Percentiles rank a stretch among this genome's conserved stretches.
Conservation (phyloP, 2,329 filamentous ascomycete species). For the Alternaria triticina region DNA sequence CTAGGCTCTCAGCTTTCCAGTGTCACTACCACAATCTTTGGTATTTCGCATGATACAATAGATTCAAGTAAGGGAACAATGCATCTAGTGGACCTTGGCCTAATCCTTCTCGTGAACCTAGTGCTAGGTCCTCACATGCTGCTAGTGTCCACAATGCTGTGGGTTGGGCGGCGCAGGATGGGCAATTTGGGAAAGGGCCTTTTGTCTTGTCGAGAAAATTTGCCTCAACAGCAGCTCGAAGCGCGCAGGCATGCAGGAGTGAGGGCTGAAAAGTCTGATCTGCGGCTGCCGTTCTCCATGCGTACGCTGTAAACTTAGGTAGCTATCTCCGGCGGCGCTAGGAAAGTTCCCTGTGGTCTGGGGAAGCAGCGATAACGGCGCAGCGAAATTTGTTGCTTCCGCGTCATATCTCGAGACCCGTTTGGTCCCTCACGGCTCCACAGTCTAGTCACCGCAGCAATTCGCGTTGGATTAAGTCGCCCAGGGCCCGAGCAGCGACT, state of each 20-base stretch:
- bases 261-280: neutral
- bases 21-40: neutral
- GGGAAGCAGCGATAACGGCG: constrained; percentile 19
- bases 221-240: neutral
- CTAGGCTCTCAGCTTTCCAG: neutral
- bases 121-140: neutral
- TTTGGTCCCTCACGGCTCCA: constrained; percentile 15
- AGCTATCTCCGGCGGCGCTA: neutral
- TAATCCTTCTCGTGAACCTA: neutral
- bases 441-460: constrained; percentile 19
- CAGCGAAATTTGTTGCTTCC: constrained; percentile 40
- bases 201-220: neutral
- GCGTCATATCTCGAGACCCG: constrained; percentile 22
- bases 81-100: neutral
- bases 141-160: neutral
- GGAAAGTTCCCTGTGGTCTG: constrained; percentile 6
- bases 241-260: neutral
- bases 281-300: neutral
- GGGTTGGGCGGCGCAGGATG: neutral
- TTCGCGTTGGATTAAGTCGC: constrained; percentile 24
- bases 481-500: constrained; percentile 12
- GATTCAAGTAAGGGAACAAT: neutral
- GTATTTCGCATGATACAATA: neutral
- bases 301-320: neutral
- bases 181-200: neutral